Conservation (phyloP, 192 early-diverging fungal genomes). For the Podila minutissima region DNA sequence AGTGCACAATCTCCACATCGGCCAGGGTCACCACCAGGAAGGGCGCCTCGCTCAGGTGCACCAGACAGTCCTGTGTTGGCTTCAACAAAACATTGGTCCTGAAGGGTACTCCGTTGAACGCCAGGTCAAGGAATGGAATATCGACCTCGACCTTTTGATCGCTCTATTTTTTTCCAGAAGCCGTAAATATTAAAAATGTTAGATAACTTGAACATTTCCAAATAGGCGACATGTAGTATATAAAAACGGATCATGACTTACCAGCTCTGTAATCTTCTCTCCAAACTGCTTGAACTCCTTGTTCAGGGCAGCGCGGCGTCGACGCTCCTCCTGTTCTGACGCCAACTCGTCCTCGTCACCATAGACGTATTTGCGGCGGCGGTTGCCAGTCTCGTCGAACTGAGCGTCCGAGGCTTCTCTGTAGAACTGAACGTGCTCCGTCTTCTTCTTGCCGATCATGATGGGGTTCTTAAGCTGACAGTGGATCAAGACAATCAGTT, state of each 20-base stretch:
- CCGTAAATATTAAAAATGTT: background rate
- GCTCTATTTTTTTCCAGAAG: constrained; percentile 57
- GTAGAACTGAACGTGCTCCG: constrained; percentile 98
- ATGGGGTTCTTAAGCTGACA: constrained; percentile 96
- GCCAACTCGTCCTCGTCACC: constrained; percentile 99
- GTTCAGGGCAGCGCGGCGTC: constrained; percentile 85
- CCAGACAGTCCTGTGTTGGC: constrained; percentile 96
- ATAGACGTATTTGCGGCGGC: constrained; percentile 83
- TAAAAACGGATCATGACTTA: constrained; percentile 39
- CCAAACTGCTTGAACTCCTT: constrained; percentile 94
- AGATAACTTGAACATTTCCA: background rate
- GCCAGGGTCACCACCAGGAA: constrained; percentile 89
- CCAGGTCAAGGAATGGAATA: constrained; percentile 91
- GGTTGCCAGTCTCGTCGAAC: constrained; percentile 98
- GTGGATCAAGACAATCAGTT: constrained; percentile 95
- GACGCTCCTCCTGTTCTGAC: constrained; percentile 94
- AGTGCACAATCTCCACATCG: constrained; percentile 95
- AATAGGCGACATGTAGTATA: background rate
- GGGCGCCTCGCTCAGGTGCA: constrained; percentile 95
- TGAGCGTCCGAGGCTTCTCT: constrained; percentile 94
- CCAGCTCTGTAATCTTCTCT: constrained; percentile 85
- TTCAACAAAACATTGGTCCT: constrained; percentile 92
- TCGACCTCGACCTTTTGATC: constrained; percentile 89
- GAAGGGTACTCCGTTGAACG: constrained; percentile 94
- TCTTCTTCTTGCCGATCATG: constrained; percentile 99